Evolutionary conservation across 2,329 filamentous ascomycete species (phyloP), one percentile per base, ranked within the genome.

Genomic region (Alternaria hordeiaustralica): DNA sequence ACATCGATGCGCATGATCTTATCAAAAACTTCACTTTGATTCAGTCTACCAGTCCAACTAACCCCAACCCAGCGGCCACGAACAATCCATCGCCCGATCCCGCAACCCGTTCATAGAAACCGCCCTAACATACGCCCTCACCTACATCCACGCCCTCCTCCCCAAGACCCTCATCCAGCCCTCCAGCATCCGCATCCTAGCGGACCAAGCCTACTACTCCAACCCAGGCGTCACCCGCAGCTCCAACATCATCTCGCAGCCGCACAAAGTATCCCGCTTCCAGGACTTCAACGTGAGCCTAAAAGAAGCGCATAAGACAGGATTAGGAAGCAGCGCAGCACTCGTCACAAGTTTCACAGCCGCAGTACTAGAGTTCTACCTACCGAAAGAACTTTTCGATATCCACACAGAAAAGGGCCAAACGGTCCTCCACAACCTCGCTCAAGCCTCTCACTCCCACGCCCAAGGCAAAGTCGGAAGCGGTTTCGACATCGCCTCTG

Each of bases 191-290:
- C 94, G 92, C 65, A 95, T 99, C 78, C 87, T 98, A 36, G 95
- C 96, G 64, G 94, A 97, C 82, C 94, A 96, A 76, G 93, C 96
- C 83, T 99, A 99, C 86, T 99, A 98, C 84, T 97, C 96, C 64
- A 62, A 78, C 74, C 23, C 75, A 71, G 62, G 76, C 73, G 69
- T 53, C 10, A 11, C 59, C 18, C 59, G 60, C 33, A 55, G 15
- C n/a, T 51, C 55, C 50, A 58, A 61, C 36, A 49, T 43, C 18
- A 28, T 46, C 10, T 45, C 60, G 2, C 28, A 53, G 6, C 41
- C 63, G 11, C 44, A 69, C n/a, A 61, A 67, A 26, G 43, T 21
- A 11, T 74, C 76, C 15, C 88, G 89, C 65, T 98, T 98, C 83
- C 87, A 89, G 67, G 87, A 90, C 77, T 97, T 97, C 81, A 86